phyloP scores from a whole-genome alignment of 345 rosid genomes.

The Eucalyptus tenuipes region DNA sequence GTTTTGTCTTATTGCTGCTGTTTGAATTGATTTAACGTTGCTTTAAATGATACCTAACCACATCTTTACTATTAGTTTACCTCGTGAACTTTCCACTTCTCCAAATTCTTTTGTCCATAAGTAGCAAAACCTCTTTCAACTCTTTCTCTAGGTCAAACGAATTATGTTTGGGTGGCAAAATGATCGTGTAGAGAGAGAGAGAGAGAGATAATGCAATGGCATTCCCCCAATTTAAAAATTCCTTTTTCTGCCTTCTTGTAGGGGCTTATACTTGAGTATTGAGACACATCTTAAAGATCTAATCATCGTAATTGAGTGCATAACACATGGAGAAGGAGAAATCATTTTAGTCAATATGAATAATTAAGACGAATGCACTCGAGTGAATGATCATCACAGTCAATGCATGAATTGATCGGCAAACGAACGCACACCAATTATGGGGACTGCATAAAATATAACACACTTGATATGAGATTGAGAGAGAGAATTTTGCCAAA shows the following conservation, averaged over 20 bases:
- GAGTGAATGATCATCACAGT: background rate
- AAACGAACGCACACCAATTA: background rate
- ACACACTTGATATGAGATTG: background rate
- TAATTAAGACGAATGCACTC: background rate
- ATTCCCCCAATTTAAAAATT: background rate
- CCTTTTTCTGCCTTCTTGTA: background rate
- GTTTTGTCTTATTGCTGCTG: slow-evolving; percentile 31
- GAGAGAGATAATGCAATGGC: background rate
- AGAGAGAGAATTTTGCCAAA: background rate
- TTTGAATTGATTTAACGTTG: slow-evolving; percentile 13
- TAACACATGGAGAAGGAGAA: background rate
- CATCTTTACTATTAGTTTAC: background rate
- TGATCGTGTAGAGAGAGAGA: background rate
- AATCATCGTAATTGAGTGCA: background rate
- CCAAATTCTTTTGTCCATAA: background rate
- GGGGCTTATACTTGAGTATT: background rate
- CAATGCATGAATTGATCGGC: background rate
- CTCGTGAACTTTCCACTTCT: slow-evolving; percentile 14
- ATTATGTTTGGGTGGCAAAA: background rate
- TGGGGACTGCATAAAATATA: background rate
- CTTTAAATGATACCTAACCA: background rate
- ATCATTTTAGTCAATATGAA: background rate
- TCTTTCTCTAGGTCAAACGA: background rate
- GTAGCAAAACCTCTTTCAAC: background rate
- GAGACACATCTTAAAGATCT: background rate